Evolutionary conservation across 768 basidiomycete genomes (phyloP), one percentile per base, ranked within the genome.

Genomic region (Podaxis mareebaensis): DNA sequence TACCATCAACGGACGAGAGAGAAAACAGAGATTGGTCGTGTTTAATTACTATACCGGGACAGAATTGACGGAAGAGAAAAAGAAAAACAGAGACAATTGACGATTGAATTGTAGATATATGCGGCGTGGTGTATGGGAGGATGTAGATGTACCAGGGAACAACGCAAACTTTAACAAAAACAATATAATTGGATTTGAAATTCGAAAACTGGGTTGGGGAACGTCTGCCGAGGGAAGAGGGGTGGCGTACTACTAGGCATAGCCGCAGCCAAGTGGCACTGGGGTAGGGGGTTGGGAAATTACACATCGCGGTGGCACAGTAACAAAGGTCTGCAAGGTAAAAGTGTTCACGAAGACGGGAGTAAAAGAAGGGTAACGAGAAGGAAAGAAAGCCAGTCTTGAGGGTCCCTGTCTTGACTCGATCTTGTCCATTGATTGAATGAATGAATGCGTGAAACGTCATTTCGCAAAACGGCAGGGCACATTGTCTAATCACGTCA

Each of bases 371-470:
- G 3, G 30, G 13, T 33, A 51, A 51, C 7, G 38, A 44, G 48
- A 12, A 17, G 33, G 57, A 30, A 28, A 48, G 28, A 40, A 33
- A 17, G n/a, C 44, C 24, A 10, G 20, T 10, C 22, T 17, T 42
- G 40, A n/a, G n/a, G 33, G 36, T 33, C 46, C 20, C 24, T 39
- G 51, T 46, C 46, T 62, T 55, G 42, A n/a, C 22, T 56, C 56
- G 54, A 49, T 51, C 33, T 63, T 63, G 54, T 63, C 61, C 61
- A 39, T 63, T 62, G 53, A 55, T 61, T 54, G 60, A 54, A 48
- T 39, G 39, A 40, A 12, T 54, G 53, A 62, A 62, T 62, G 53
- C 26, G 49, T 28, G 51, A 54, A 40, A 60, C 36, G 51, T 51
- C 36, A 17, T 53, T 52, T 61, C 52, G 54, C 54, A 51, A 42